Percentiles rank a stretch among this genome's conserved stretches.
Evolutionary conservation across 805 yeast genomes (phyloP).

Genomic region (Candida bentonensis): DNA sequence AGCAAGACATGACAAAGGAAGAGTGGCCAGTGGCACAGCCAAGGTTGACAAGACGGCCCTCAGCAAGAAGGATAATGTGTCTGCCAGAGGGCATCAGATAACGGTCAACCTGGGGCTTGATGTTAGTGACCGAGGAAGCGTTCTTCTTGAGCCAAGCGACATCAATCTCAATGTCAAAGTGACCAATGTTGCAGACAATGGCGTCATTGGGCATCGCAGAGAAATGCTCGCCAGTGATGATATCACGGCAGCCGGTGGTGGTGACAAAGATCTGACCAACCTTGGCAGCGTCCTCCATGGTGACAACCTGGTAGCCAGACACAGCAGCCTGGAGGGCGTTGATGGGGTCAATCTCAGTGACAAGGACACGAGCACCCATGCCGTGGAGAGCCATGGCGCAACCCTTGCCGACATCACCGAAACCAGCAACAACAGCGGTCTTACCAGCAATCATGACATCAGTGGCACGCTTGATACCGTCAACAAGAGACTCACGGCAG

Average conservation of each 20-base stretch:
- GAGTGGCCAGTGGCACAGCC: slow-evolving; percentile 99
- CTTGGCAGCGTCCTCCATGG: slow-evolving; percentile 87
- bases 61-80: slow-evolving; percentile 92
- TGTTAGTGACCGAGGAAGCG: slow-evolving; percentile 87
- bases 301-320: slow-evolving; percentile 92
- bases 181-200: slow-evolving; percentile 99
- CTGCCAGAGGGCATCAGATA: slow-evolving; percentile 77
- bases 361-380: slow-evolving; percentile 98
- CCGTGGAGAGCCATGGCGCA: slow-evolving; percentile 98
- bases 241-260: slow-evolving; percentile 99
- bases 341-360: slow-evolving; percentile 96
- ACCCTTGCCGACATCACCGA: slow-evolving; percentile 99
- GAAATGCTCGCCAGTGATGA: slow-evolving; percentile 82
- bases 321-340: slow-evolving; percentile 99
- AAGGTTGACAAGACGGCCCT: slow-evolving; percentile 97
- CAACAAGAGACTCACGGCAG: slow-evolving; percentile 96
- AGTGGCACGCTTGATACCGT: slow-evolving; percentile 99
- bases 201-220: slow-evolving; percentile 96
- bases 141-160: slow-evolving; percentile 97
- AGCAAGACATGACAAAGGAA: slow-evolving; percentile 97
- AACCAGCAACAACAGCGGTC: slow-evolving; percentile 97
- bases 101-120: slow-evolving; percentile 99
- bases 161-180: slow-evolving; percentile 97
- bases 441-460: slow-evolving; percentile 99
- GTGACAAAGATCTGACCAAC: slow-evolving; percentile 96